Evolutionary conservation across 352 stramenopile genomes (phyloP).

Genomic region (Phytopythium delawarense): DNA sequence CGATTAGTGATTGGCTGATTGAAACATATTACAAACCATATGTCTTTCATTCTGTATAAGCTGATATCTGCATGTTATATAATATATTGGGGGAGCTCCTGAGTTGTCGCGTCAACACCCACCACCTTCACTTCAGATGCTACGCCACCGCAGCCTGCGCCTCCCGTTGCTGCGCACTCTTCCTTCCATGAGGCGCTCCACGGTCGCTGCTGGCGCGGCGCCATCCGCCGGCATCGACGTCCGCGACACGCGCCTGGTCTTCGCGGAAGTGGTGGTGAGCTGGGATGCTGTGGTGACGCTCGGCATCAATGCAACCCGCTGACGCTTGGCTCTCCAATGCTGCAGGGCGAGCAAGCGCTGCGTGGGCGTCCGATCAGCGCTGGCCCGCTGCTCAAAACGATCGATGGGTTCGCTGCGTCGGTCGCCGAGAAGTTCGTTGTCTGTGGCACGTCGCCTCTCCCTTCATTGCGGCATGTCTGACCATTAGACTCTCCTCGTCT

Average conservation of each 20-base stretch:
- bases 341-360: constrained; percentile 43
- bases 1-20: no score
- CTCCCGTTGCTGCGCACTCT: constrained; percentile 7
- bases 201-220: neutral
- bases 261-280: constrained; percentile 25
- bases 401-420: constrained; percentile 36
- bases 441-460: constrained; percentile 2
- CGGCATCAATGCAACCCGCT: no score
- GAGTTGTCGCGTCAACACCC: no score
- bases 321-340: no score
- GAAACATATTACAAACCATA: no score
- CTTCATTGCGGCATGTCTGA: no score
- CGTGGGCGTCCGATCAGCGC: constrained; percentile 38
- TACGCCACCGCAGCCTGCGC: neutral
- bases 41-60: no score
- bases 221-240: neutral
- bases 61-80: no score
- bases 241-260: constrained; percentile 35
- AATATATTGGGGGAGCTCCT: no score
- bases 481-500: no score
- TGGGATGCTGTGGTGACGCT: no score
- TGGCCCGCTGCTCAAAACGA: constrained; percentile 39
- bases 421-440: constrained; percentile 28
- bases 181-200: neutral
- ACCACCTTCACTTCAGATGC: no score